phyloP scores from a whole-genome alignment of 345 rosid genomes.

The Ailanthus altissimus region DNA sequence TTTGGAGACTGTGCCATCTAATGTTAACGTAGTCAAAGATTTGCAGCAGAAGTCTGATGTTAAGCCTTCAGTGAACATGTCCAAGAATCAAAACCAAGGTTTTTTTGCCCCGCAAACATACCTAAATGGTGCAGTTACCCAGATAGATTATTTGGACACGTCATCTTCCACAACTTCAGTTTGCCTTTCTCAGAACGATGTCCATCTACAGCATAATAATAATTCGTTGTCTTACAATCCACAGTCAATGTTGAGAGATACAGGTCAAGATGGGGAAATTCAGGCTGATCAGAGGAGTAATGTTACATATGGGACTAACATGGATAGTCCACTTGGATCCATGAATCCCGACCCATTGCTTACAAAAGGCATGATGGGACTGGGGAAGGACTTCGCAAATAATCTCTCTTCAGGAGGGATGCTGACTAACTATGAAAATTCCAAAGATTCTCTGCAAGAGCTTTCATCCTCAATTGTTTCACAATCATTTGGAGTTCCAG shows the following conservation, averaged over 20 bases:
- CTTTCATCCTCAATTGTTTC: slow-evolving; percentile 67
- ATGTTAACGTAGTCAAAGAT: slow-evolving; percentile 37
- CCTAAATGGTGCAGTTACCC: slow-evolving; percentile 44
- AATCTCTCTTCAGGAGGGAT: slow-evolving; percentile 49
- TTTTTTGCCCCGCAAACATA: slow-evolving; percentile 42
- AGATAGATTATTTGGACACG: slow-evolving; percentile 61
- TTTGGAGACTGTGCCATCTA: slow-evolving; percentile 44
- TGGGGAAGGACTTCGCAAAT: slow-evolving; percentile 50
- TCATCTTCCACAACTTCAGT: slow-evolving; percentile 73
- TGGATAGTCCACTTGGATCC: slow-evolving; percentile 41
- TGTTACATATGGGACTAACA: slow-evolving; percentile 35
- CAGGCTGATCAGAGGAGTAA: slow-evolving; percentile 48
- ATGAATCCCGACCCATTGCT: slow-evolving; percentile 42
- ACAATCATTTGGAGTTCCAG: slow-evolving; percentile 65
- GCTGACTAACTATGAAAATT: slow-evolving; percentile 42
- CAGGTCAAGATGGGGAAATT: slow-evolving; percentile 56
- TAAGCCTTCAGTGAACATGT: slow-evolving; percentile 52
- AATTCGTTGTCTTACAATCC: slow-evolving; percentile 43
- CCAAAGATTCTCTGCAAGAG: slow-evolving; percentile 59
- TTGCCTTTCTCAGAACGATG: slow-evolving; percentile 60
- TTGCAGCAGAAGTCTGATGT: slow-evolving; percentile 52
- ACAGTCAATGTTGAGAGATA: slow-evolving; percentile 47
- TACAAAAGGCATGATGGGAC: slow-evolving; percentile 42
- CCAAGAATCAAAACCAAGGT: slow-evolving; percentile 53
- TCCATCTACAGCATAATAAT: slow-evolving; percentile 50